These are phyloP conservation scores for Cordyceps cicadae DNA, from an alignment of 2,329 filamentous ascomycete species.

Conservation along the genomic window DNA sequence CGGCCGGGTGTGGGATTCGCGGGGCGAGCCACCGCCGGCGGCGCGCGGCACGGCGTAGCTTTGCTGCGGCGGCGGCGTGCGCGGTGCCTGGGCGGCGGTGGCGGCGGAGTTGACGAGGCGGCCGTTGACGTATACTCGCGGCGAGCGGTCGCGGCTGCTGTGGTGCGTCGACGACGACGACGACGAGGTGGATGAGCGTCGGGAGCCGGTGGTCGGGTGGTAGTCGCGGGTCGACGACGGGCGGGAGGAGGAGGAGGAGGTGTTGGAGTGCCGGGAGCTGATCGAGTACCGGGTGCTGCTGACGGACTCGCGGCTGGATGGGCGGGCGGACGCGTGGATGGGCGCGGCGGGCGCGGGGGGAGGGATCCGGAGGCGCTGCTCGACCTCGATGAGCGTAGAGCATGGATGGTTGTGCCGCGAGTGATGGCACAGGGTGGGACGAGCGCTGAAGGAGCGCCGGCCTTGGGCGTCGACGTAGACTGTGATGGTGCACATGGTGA, in stretches of 20 bases:
- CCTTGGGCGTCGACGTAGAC: slow-evolving; percentile 40
- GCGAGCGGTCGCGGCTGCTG: slow-evolving; percentile 23
- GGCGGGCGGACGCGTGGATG: slow-evolving; percentile 21
- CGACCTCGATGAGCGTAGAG: slow-evolving; percentile 29
- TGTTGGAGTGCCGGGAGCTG: too few species aligned
- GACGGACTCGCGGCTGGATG: slow-evolving; percentile 18
- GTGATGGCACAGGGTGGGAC: slow-evolving; percentile 29
- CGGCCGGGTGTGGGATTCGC: slow-evolving; percentile 21
- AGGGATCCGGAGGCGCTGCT: slow-evolving; percentile 17
- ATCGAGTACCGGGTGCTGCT: not conserved
- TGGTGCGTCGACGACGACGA: slow-evolving; percentile 11
- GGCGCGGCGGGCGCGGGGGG: slow-evolving; percentile 14
- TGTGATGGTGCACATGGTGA: slow-evolving; percentile 44
- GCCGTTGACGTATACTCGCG: slow-evolving; percentile 30
- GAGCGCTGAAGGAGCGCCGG: slow-evolving; percentile 23
- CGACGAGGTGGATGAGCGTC: slow-evolving; percentile 17
- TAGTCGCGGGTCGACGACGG: not conserved
- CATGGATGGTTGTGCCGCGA: slow-evolving; percentile 35
- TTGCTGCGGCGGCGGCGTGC: slow-evolving; percentile 42
- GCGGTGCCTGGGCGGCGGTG: slow-evolving; percentile 29
- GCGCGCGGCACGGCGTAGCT: slow-evolving; percentile 31
- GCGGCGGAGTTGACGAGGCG: slow-evolving; percentile 23
- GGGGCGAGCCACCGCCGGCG: slow-evolving; percentile 20
- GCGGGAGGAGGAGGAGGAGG: too few species aligned
- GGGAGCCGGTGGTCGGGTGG: not conserved